These are phyloP conservation scores for Psilocybe cubensis DNA, from an alignment of 768 basidiomycete genomes.

Conservation along the genomic window DNA sequence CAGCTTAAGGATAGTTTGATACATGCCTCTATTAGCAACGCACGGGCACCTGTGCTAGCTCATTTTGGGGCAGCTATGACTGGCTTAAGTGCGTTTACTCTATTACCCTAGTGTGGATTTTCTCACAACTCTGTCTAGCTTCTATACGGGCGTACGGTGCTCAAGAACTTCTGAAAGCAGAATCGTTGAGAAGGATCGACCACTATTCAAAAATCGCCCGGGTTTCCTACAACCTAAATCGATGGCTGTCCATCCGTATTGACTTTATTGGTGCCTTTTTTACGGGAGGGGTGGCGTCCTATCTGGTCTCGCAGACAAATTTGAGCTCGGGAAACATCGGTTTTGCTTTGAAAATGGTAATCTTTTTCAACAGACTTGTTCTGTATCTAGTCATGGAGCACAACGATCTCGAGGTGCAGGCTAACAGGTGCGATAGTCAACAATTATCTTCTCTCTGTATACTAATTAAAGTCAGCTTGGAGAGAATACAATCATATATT, in stretches of 20 bases:
- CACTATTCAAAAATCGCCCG: slow-evolving; percentile 48
- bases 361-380: slow-evolving; percentile 62
- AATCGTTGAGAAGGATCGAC: slow-evolving; percentile 57
- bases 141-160: slow-evolving; percentile 72
- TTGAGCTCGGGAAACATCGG: slow-evolving; percentile 46
- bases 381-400: slow-evolving; percentile 49
- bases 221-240: slow-evolving; percentile 57
- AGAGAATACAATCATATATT: slow-evolving; percentile 74
- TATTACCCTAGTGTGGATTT: neutral
- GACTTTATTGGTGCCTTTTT: slow-evolving; percentile 63
- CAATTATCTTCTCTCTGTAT: neutral
- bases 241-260: slow-evolving; percentile 54
- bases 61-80: slow-evolving; percentile 51
- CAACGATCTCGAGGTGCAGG: slow-evolving; percentile 51
- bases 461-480: slow-evolving; percentile 30
- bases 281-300: slow-evolving; percentile 54
- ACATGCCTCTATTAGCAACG: slow-evolving; percentile 23
- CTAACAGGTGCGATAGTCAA: slow-evolving; percentile 37
- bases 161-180: slow-evolving; percentile 49
- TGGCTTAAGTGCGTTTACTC: slow-evolving; percentile 47
- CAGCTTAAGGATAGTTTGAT: neutral
- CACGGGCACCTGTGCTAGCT: slow-evolving; percentile 43
- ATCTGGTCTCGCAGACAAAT: slow-evolving; percentile 47
- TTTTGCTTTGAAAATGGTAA: slow-evolving; percentile 62
- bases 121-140: slow-evolving; percentile 25